Base-by-base conservation (phyloP, 2,329 filamentous ascomycete species). In the Ophiosphaerella narmari region DNA sequence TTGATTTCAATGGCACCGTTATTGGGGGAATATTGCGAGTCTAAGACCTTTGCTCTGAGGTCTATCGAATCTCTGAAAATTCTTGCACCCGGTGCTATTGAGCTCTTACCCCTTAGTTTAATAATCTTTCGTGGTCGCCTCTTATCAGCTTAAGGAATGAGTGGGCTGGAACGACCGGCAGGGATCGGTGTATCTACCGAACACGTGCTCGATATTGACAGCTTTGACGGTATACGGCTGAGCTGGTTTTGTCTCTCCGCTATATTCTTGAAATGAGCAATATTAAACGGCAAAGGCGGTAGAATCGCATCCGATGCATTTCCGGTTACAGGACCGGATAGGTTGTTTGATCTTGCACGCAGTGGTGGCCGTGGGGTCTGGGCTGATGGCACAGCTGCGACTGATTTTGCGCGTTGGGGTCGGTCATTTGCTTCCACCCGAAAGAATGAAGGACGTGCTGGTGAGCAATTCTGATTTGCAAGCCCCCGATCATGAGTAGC, bases 171-270 rank as follows among this genome's bases (percentile, higher is more conserved):
- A n/a, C 63, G 65, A 29, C 55, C 71, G 3, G 71, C 64, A 7
- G 78, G 63, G 8, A 78, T 74, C 0, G 74, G 75, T 50, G 74
- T 77, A 12, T 70, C 62, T 2, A 68, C 67, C 2, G 76, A 78
- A 23, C 73, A 71, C 31, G 66, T 64, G 49, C 74, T 77, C 0
- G 72, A 75, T 5, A 69, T 65, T 0, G 76, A 78, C 14, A 67
- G 55, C 32, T 69, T 67, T 0, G 75, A 75, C 2, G 75, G 63
- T 29, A 60, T 67, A 12, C 62, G 62, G 11, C 57, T 63, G 7
- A 71, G 52, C 18, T 65, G 48, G 48, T 62, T 65, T n/a, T 55
- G 53, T 29, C 57, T 54, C n/a, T 50, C 50, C 9, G 46, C 49
- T 35, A 62, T 56, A 9, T 50, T 62, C 35, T 66, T 70, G 44